phyloP scores from a whole-genome alignment of 176 grass and related monocot genomes.

The Eragrostis curvula region DNA sequence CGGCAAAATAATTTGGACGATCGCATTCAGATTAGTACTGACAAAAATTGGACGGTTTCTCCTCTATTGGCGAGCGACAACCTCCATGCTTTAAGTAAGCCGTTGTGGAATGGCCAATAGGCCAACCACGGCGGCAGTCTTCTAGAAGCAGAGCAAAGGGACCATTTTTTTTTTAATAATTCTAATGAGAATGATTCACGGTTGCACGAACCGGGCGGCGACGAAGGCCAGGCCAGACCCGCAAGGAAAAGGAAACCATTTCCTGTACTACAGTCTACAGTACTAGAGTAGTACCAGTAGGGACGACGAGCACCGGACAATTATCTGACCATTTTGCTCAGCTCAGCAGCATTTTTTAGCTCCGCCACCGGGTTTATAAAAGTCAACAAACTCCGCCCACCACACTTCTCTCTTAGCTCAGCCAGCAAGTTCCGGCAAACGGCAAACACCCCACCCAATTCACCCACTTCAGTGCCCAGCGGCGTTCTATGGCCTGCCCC shows the following conservation, averaged over 20 bases:
- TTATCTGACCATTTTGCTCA: neutral
- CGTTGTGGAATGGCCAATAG: neutral
- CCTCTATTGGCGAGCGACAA: neutral
- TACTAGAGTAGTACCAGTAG: no score
- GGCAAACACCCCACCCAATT: neutral
- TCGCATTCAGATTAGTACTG: neutral
- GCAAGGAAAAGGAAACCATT: no score
- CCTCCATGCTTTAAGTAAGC: neutral
- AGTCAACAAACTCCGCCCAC: constrained; percentile 26
- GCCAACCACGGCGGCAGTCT: neutral
- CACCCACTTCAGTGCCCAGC: neutral
- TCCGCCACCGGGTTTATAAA: constrained; percentile 29
- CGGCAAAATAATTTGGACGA: no score
- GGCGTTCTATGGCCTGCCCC: constrained; percentile 70
- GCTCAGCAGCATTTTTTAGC: neutral
- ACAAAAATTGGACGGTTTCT: neutral
- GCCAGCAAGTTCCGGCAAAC: neutral
- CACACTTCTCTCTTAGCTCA: neutral
- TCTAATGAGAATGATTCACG: no score
- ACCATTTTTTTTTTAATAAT: no score
- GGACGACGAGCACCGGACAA: neutral
- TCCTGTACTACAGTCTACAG: neutral
- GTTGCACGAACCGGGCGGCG: neutral
- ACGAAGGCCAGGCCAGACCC: neutral
- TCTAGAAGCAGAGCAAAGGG: constrained; percentile 10